Conservation (phyloP, 331 rosid genomes). For the Malus hybrid region DNA sequence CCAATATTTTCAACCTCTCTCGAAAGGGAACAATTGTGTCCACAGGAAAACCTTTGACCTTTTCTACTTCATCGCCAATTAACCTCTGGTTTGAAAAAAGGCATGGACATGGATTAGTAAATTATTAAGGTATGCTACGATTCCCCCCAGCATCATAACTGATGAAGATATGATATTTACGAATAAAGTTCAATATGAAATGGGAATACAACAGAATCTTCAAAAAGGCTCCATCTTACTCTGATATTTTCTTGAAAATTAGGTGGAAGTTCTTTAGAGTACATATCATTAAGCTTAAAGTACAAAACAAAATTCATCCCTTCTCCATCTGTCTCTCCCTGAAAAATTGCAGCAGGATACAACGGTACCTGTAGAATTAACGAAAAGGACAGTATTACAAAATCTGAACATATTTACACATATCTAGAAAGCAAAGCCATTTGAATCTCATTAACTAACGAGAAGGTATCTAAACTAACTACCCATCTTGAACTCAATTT, state of each 20-base stretch:
- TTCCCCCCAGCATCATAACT: neutral
- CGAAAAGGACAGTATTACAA: constrained; percentile 12
- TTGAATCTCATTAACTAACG: neutral
- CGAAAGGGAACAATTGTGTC: constrained; percentile 66
- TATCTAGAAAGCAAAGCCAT: neutral
- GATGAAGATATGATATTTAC: neutral
- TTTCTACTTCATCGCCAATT: constrained; percentile 81
- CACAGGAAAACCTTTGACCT: constrained; percentile 82
- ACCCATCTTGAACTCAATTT: neutral
- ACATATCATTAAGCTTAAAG: constrained; percentile 79
- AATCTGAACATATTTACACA: neutral
- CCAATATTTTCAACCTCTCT: constrained; percentile 85
- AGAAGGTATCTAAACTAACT: neutral
- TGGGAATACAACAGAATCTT: neutral
- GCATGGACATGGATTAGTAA: neutral
- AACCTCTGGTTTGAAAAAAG: constrained; percentile 43
- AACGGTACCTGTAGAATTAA: constrained; percentile 66
- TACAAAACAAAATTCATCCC: constrained; percentile 88
- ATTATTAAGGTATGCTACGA: neutral
- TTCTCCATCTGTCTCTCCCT: constrained; percentile 92
- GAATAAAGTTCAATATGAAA: neutral
- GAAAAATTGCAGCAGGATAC: constrained; percentile 73
- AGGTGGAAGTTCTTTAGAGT: constrained; percentile 71
- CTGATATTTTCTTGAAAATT: constrained; percentile 75
- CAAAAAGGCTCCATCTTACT: constrained; percentile 46